These are phyloP conservation scores for Juglanconis juglandina DNA, from an alignment of 2,329 filamentous ascomycete genomes.

Conservation along the genomic window DNA sequence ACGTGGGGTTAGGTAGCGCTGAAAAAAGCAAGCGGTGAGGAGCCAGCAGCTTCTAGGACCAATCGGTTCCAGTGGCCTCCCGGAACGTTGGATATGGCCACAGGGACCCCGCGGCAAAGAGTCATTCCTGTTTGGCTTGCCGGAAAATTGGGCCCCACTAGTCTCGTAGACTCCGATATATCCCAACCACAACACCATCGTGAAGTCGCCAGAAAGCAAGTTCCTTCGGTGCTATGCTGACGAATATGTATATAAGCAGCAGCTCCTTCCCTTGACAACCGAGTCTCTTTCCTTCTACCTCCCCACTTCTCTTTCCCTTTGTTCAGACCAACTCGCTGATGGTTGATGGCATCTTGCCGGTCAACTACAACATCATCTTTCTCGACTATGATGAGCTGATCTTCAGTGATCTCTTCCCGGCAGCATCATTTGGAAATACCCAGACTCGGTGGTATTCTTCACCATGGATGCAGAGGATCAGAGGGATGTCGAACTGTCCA, in stretches of 20 bases:
- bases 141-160: background rate
- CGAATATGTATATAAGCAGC: background rate
- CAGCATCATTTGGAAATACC: background rate
- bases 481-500: constrained; percentile 57
- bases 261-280: background rate
- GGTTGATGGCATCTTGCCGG: background rate
- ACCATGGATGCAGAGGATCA: constrained; percentile 40
- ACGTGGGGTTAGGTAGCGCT: background rate
- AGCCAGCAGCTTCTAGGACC: background rate
- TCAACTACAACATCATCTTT: background rate
- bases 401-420: background rate
- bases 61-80: no score
- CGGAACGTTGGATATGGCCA: no score
- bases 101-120: background rate
- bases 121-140: background rate
- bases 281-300: background rate
- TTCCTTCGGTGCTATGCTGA: background rate
- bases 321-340: background rate
- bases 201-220: background rate
- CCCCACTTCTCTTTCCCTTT: background rate
- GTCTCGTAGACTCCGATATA: background rate
- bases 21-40: background rate
- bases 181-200: background rate
- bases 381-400: background rate
- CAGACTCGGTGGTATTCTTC: background rate